Evolutionary conservation across 192 early-diverging fungal species (phyloP).

Genomic region (Entomortierella lignicola): DNA sequence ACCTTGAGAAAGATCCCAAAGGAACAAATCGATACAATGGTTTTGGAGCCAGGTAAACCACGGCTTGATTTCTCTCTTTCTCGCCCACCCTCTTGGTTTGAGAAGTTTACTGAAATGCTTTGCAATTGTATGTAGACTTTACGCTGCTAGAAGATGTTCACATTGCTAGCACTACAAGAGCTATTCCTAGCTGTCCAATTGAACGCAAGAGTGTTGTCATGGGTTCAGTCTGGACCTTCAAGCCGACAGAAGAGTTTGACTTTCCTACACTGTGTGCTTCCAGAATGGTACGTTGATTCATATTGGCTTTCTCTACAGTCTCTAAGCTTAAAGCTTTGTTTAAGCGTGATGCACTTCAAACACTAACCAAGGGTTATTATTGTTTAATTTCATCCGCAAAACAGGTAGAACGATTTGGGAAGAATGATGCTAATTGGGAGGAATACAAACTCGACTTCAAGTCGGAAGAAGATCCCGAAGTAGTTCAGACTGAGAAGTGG

Average conservation of each 20-base stretch:
- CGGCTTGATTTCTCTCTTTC: background rate
- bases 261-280: constrained; percentile 82
- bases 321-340: background rate
- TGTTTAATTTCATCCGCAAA: too few relatives aligned
- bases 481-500: constrained; percentile 12
- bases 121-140: constrained; percentile 18
- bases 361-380: too few relatives aligned
- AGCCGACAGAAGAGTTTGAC: constrained; percentile 64
- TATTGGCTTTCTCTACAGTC: background rate
- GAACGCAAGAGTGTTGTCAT: constrained; percentile 88
- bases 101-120: constrained; percentile 10
- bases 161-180: constrained; percentile 53
- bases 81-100: background rate
- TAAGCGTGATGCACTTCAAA: too few relatives aligned
- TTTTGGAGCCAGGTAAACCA: constrained; percentile 56
- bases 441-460: constrained; percentile 70
- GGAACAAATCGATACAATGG: constrained; percentile 62
- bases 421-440: constrained; percentile 84
- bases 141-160: constrained; percentile 19
- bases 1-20: constrained; percentile 78
- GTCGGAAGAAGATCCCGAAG: constrained; percentile 13
- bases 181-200: constrained; percentile 80
- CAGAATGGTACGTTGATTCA: constrained; percentile 64
- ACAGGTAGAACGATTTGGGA: constrained; percentile 87
- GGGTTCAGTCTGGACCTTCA: constrained; percentile 93